Base-by-base conservation (phyloP, 768 basidiomycete species). In the Tricholoma bakamatsutake region DNA sequence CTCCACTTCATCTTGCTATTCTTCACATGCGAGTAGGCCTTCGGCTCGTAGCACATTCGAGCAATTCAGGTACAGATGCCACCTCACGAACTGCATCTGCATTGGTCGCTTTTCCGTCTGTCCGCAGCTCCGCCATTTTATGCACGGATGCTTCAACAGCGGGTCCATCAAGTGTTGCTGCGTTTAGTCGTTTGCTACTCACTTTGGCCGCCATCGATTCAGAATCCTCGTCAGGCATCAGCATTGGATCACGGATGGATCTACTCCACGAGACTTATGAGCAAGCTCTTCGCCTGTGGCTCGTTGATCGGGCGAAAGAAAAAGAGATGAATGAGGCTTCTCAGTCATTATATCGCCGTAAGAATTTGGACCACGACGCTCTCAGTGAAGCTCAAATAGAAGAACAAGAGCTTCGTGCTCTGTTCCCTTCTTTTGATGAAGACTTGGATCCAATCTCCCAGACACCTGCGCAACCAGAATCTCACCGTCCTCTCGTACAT, bases 391-490 rank as follows among this genome's bases (percentile, higher is more conserved):
- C 81, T 4, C 88, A 93, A 62, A 65, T 80, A 35, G 93, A 97
- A 65, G 90, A 89, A 67, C 76, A 78, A 58, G 97, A 98, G 61
- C 92, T 98, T 63, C 71, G 85, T 45, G 72, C 81, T 5, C 67
- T 98, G 28, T 99, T 99, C 70, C 97, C 97, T 11, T 83, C 83
- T 10, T 96, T 85, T 61, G 88, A 87, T 31, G 80, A 87, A 54
- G 75, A 69, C 24, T 67, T 85, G 13, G 73, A 78, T 33, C 60
- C 69, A n/a, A 62, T 64, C 18, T 46, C 59, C 27, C 40, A 33
- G 27, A n/a, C 57, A 18, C 50, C 52, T 31, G 33, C 47, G 55
- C 43, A 63, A 57, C 59, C 49, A 17, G 34, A 57, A 43, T 51
- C 53, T 35, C 56, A 35, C 13, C 49, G 57, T 50, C 43, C 62